Evolutionary conservation across 352 stramenopile genomes (phyloP), one percentile per base, ranked within the genome.

Genomic region (Globisporangium barbulae): DNA sequence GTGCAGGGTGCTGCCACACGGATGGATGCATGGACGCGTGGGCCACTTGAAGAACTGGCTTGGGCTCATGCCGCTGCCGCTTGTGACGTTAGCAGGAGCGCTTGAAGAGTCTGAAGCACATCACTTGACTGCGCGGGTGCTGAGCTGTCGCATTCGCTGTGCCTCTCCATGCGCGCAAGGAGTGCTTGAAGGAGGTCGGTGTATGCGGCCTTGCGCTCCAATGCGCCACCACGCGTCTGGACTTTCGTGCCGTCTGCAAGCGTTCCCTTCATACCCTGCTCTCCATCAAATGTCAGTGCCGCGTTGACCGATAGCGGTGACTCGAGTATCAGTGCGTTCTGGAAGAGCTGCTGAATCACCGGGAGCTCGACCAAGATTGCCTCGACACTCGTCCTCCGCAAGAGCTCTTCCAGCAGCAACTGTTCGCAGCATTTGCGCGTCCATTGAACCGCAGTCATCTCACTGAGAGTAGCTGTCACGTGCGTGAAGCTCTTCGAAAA

Each of bases 381-480:
- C 37, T 63, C 48, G 19, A 65, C 42, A 9, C 67, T 37, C 12
- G 75, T 64, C 45, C 56, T 41, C 10, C 31, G 41, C 50, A 76
- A 53, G 37, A 78, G 35, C 19, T 42, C 57, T 28, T 71, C 68
- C 21, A 76, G 50, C n/a, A 73, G 5, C 19, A 79, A 54, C 33
- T 84, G 79, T 9, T 71, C 58, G 1, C 57, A n/a, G 33, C 69
- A 61, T 3, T 62, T 15, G 4, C 41, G 50, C 9, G 70, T 75
- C 79, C 79, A 89, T 45, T 83, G 77, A 0, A 79, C 63, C 8
- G 49, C 63, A 28, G 76, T 65, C 42, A 74, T 71, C 17, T 19
- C 50, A 8, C 62, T 49, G 9, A 83, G 64, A 17, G 71, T 64
- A 3, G 28, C 50, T 0, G 69, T n/a, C 5, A 62, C 42, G 1